phyloP scores from a whole-genome alignment of 1,284 basidiomycete genomes.

The Leccinum fallax region DNA sequence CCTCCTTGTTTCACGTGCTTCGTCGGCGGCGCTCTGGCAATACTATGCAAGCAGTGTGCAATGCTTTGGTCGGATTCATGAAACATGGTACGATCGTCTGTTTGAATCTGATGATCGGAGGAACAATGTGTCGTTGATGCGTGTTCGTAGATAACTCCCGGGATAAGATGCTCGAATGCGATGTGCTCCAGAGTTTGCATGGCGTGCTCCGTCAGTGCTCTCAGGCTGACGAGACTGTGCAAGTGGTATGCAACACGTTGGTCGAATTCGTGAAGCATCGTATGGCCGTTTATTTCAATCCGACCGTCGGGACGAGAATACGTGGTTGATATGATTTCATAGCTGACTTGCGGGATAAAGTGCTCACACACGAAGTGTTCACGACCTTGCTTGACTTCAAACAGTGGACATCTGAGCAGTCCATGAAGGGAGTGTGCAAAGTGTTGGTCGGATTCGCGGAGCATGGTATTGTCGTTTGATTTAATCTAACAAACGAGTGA shows the following conservation, averaged over 20 bases:
- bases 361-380: too few species aligned
- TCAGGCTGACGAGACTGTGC: not conserved
- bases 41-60: not conserved
- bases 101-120: not conserved
- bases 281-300: too few species aligned
- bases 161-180: not conserved
- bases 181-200: too few species aligned
- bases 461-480: rapidly evolving
- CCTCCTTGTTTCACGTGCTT: rapidly evolving
- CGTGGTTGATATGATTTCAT: too few species aligned
- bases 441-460: too few species aligned
- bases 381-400: too few species aligned
- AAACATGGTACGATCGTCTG: too few species aligned
- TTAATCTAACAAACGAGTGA: too few species aligned
- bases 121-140: not conserved
- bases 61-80: not conserved
- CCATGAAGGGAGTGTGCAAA: too few species aligned
- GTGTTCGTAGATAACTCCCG: rapidly evolving
- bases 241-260: not conserved
- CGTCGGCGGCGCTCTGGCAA: not conserved
- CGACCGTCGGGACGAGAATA: too few species aligned
- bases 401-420: too few species aligned
- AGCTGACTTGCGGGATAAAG: too few species aligned
- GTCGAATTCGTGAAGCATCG: not conserved
- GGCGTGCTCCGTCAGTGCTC: not conserved